These are phyloP conservation scores for Globisporangium canariense DNA, from an alignment of 352 stramenopile genomes.

Conservation along the genomic window DNA sequence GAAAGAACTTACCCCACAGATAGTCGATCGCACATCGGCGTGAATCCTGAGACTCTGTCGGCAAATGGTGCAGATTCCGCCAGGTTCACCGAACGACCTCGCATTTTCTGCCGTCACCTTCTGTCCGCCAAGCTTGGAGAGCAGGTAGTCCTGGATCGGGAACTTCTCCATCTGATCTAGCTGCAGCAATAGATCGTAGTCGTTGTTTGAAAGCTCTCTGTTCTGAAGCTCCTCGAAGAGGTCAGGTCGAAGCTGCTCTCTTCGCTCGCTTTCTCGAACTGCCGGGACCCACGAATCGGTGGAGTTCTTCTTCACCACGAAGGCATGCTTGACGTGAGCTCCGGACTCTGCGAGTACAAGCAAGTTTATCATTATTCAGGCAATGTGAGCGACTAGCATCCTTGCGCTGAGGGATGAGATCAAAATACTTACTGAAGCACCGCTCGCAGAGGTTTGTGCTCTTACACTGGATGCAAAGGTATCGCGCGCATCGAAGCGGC, in stretches of 20 bases:
- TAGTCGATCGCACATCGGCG: constrained; percentile 39
- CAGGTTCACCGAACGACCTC: constrained; percentile 44
- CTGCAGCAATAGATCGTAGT: constrained; percentile 78
- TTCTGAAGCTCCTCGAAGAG: constrained; percentile 60
- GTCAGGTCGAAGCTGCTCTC: constrained; percentile 10
- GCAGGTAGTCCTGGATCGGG: constrained; percentile 71
- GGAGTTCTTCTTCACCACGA: constrained; percentile 69
- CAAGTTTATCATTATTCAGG: not conserved
- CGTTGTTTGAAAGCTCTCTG: constrained; percentile 78
- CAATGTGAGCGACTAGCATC: not conserved
- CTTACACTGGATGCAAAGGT: constrained; percentile 79
- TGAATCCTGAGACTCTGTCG: constrained; percentile 62
- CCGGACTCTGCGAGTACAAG: constrained; percentile 40
- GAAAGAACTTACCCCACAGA: constrained; percentile 44
- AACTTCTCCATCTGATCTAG: constrained; percentile 55
- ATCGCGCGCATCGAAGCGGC: constrained; percentile 73
- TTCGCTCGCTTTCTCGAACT: constrained; percentile 30
- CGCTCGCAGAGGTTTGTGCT: constrained; percentile 67
- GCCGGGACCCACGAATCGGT: constrained; percentile 58
- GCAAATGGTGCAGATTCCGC: constrained; percentile 46
- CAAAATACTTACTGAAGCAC: constrained; percentile 61
- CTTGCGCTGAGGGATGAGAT: not conserved
- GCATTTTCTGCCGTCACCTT: constrained; percentile 39
- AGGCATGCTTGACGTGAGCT: constrained; percentile 57
- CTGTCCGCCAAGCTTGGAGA: constrained; percentile 46